phyloP scores from a whole-genome alignment of 306 rosid species.

The Quercus agrifolia region DNA sequence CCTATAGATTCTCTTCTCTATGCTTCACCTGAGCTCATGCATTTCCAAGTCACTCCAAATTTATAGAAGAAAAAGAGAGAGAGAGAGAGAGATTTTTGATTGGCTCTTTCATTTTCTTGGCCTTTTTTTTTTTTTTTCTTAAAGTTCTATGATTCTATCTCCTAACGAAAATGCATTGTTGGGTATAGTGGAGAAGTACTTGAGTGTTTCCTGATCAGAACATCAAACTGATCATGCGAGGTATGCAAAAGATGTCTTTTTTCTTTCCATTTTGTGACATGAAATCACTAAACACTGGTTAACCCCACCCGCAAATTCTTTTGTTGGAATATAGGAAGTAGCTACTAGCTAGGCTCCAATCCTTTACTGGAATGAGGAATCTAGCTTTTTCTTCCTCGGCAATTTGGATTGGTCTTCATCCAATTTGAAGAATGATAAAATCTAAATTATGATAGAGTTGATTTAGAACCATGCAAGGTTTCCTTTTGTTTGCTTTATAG shows the following conservation, averaged over 20 bases:
- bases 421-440: not conserved
- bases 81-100: not conserved
- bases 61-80: constrained; percentile 32
- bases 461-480: not conserved
- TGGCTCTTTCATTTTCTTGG: not conserved
- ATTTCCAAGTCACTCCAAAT: constrained; percentile 22
- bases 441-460: not conserved
- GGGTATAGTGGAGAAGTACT: constrained; percentile 58
- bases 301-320: constrained; percentile 5
- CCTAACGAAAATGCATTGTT: constrained; percentile 31
- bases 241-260: constrained; percentile 39
- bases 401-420: constrained; percentile 5
- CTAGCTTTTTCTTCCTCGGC: constrained; percentile 2
- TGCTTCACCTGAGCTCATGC: constrained; percentile 11
- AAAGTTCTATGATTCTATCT: too few species aligned
- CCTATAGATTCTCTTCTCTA: not conserved
- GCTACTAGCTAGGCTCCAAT: too few species aligned
- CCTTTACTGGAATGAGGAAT: not conserved
- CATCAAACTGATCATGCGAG: constrained; percentile 33
- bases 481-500: constrained; percentile 9
- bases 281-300: constrained; percentile 37
- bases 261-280: constrained; percentile 37
- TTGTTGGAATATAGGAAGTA: not conserved
- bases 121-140: not conserved
- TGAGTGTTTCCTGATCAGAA: constrained; percentile 35